Conservation (phyloP, 2,329 filamentous ascomycete genomes). For the Ophiostoma australiae region DNA sequence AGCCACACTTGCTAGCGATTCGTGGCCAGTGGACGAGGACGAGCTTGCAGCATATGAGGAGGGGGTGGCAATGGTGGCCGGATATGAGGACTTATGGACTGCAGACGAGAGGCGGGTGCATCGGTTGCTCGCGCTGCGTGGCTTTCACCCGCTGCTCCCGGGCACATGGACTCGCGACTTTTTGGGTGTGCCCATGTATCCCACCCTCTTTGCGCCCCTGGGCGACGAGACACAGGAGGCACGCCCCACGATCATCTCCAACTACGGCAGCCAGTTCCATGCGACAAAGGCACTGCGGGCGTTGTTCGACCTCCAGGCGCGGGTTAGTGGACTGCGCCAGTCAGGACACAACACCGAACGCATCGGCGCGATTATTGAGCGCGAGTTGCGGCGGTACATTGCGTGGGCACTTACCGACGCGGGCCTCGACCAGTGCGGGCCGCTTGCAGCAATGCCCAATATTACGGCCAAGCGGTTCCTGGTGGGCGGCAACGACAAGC, state of each 20-base stretch:
- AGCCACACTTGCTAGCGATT: slow-evolving; percentile 20
- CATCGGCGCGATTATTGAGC: slow-evolving; percentile 32
- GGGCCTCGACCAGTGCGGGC: slow-evolving; percentile 29
- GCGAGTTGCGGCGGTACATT: slow-evolving; percentile 34
- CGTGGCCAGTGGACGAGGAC: slow-evolving; percentile 27
- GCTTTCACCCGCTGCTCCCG: slow-evolving; percentile 36
- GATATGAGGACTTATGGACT: slow-evolving; percentile 32
- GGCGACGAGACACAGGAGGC: slow-evolving; percentile 22
- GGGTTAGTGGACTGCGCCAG: slow-evolving; percentile 34
- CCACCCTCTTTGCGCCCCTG: slow-evolving; percentile 33
- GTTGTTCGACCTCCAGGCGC: slow-evolving; percentile 35
- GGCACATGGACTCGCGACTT: slow-evolving; percentile 34
- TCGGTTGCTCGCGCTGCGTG: slow-evolving; percentile 36
- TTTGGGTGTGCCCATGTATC: slow-evolving; percentile 34
- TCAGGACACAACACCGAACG: slow-evolving; percentile 30
- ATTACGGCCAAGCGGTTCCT: slow-evolving; percentile 28
- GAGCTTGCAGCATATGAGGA: slow-evolving; percentile 28
- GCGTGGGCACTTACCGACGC: slow-evolving; percentile 35
- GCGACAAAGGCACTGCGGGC: slow-evolving; percentile 35
- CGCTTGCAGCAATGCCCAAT: slow-evolving; percentile 38
- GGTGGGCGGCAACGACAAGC: slow-evolving; percentile 4
- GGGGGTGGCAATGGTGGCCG: slow-evolving; percentile 23
- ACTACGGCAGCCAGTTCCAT: slow-evolving; percentile 31
- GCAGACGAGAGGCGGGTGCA: slow-evolving; percentile 34
- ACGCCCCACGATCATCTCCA: slow-evolving; percentile 30